phyloP scores from a whole-genome alignment of 257 asterid species.

The Salvia rosmarinus region DNA sequence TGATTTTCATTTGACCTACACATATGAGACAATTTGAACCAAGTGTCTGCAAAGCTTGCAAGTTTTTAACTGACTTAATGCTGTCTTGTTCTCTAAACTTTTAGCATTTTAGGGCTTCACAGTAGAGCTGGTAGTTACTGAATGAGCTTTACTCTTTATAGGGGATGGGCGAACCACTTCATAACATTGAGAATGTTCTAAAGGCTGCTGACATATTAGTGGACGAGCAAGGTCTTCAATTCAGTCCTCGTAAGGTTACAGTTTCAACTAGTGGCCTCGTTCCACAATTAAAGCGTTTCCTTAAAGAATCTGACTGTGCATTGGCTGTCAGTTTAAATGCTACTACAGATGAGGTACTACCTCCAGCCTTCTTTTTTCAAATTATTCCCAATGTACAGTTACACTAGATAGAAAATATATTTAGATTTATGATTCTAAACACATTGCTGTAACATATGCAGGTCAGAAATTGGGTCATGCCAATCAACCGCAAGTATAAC shows the following conservation, averaged over 20 bases:
- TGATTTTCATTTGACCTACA: background rate
- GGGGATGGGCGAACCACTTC: constrained; percentile 99
- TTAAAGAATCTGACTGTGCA: constrained; percentile 82
- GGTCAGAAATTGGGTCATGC: constrained; percentile 99
- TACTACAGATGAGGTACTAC: constrained; percentile 87
- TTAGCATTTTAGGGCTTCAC: background rate
- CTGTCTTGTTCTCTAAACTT: constrained; percentile 16
- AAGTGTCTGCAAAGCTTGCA: background rate
- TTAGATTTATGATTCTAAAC: constrained; percentile 24
- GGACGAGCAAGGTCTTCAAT: constrained; percentile 93
- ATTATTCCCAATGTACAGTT: background rate
- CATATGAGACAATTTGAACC: background rate
- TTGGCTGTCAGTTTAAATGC: constrained; percentile 98
- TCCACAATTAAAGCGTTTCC: constrained; percentile 83
- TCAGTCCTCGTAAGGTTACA: constrained; percentile 96
- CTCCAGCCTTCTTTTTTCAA: constrained; percentile 13
- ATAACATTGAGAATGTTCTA: constrained; percentile 83
- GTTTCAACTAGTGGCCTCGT: constrained; percentile 96
- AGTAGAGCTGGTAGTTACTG: background rate
- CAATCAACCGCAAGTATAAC: constrained; percentile 93
- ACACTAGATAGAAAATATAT: background rate
- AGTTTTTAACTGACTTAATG: background rate
- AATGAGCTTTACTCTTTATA: constrained; percentile 31
- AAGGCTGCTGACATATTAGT: constrained; percentile 92
- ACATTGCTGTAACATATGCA: constrained; percentile 37